Evolutionary conservation across 139 green algal genomes (phyloP).

Genomic region (Coccomyxa sp.): DNA sequence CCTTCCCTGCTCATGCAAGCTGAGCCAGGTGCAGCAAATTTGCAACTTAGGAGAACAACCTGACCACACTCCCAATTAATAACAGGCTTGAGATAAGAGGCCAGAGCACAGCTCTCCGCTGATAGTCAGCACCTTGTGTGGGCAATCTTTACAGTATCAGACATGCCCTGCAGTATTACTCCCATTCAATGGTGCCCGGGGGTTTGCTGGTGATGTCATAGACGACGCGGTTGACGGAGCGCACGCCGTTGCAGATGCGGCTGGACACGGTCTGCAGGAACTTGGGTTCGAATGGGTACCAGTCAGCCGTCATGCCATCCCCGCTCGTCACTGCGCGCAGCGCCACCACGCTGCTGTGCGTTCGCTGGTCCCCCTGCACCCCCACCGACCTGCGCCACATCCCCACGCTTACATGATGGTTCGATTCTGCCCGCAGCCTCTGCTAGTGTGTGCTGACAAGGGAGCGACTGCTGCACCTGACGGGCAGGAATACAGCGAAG

Average conservation of each 20-base stretch:
- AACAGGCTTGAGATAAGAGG: too few species aligned
- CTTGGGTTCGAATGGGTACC: slow-evolving; percentile 89
- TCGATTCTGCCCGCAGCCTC: too few species aligned
- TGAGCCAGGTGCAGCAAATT: too few species aligned
- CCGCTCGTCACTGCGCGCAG: slow-evolving; percentile 79
- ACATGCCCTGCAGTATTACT: slow-evolving; percentile 62
- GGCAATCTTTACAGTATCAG: too few species aligned
- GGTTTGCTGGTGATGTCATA: slow-evolving; percentile 99
- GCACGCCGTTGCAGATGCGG: slow-evolving; percentile 93
- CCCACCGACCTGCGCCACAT: slow-evolving; percentile 43
- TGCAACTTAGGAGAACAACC: too few species aligned
- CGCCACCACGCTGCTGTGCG: slow-evolving; percentile 90
- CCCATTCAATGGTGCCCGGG: slow-evolving; percentile 98
- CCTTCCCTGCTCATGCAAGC: too few species aligned
- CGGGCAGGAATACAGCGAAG: slow-evolving; percentile 97
- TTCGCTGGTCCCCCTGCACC: slow-evolving; percentile 93
- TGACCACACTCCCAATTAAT: too few species aligned
- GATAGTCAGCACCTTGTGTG: too few species aligned
- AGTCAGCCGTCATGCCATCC: slow-evolving; percentile 99
- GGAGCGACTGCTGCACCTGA: slow-evolving; percentile 53
- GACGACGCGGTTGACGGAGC: slow-evolving; percentile 90
- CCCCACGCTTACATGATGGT: background rate
- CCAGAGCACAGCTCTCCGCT: too few species aligned
- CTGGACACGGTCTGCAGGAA: slow-evolving; percentile 85
- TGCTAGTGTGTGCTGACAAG: too few species aligned